A percentile compares a stretch with the other conserved stretches of the same genome.
phyloP scores from a whole-genome alignment of 306 rosid genomes.

The Quercus glauca region DNA sequence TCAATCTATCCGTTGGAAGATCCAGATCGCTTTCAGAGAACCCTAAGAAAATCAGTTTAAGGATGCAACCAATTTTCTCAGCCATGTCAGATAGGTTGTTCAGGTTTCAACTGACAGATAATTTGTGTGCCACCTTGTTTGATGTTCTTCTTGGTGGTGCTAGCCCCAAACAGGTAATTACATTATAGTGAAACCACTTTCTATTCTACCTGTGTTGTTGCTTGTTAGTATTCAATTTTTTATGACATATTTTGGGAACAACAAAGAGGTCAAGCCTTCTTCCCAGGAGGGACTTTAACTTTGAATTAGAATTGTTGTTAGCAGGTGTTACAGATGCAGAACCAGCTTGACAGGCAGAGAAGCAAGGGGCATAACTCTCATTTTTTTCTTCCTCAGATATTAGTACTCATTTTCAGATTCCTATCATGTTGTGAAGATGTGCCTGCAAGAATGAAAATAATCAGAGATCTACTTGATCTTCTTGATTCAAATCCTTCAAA shows the following conservation, averaged over 20 bases:
- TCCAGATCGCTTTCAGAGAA: constrained; percentile 59
- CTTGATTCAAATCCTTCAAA: constrained; percentile 93
- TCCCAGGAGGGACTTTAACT: neutral
- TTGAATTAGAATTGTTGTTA: constrained; percentile 22
- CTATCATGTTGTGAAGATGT: constrained; percentile 73
- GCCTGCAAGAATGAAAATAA: constrained; percentile 60
- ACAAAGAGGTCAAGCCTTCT: neutral
- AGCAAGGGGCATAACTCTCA: constrained; percentile 69
- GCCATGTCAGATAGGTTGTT: constrained; percentile 86
- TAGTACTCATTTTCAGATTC: constrained; percentile 81
- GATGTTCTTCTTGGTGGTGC: constrained; percentile 99
- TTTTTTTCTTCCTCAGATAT: constrained; percentile 85
- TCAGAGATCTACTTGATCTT: constrained; percentile 85
- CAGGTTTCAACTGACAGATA: constrained; percentile 86
- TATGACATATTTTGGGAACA: neutral
- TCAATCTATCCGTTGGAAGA: constrained; percentile 71
- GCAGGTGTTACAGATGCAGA: constrained; percentile 88
- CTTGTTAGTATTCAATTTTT: constrained; percentile 8
- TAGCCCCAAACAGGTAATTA: constrained; percentile 94
- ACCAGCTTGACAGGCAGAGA: constrained; percentile 63
- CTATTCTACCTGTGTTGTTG: neutral
- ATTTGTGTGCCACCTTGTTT: constrained; percentile 85
- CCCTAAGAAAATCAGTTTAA: constrained; percentile 48
- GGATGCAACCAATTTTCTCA: constrained; percentile 73
- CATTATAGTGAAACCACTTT: constrained; percentile 6